These are phyloP conservation scores for Syncephalastrum contaminatum DNA, from an alignment of 371 early-diverging fungal genomes.

Conservation along the genomic window DNA sequence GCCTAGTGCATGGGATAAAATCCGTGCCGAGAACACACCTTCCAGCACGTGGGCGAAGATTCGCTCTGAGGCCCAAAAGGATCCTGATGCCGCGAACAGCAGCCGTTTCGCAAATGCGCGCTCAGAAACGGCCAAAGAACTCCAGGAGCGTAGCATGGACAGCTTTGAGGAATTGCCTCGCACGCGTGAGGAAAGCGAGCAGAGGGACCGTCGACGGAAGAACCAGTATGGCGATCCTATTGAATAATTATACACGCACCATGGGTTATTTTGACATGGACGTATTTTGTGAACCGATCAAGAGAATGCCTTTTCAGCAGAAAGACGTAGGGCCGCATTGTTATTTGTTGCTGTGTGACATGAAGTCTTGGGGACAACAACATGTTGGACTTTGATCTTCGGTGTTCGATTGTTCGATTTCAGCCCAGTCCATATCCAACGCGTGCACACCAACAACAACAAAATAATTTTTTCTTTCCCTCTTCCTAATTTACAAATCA, in stretches of 20 bases:
- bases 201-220: slow-evolving; percentile 20
- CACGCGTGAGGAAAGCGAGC: slow-evolving; percentile 40
- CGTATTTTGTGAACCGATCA: too few species aligned
- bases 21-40: slow-evolving; percentile 40
- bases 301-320: too few species aligned
- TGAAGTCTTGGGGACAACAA: too few species aligned
- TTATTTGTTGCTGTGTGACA: too few species aligned
- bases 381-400: too few species aligned
- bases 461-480: too few species aligned
- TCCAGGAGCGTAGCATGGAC: slow-evolving; percentile 26
- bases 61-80: slow-evolving; percentile 34
- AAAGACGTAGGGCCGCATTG: too few species aligned
- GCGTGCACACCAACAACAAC: too few species aligned
- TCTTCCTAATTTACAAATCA: too few species aligned
- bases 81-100: slow-evolving; percentile 13
- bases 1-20: slow-evolving; percentile 42
- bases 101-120: slow-evolving; percentile 18
- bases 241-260: slow-evolving; percentile 1
- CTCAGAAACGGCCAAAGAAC: slow-evolving; percentile 17
- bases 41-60: slow-evolving; percentile 42
- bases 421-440: too few species aligned
- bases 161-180: slow-evolving; percentile 35
- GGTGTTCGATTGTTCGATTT: too few species aligned
- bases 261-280: too few species aligned
- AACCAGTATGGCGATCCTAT: slow-evolving; percentile 46